Percentiles rank a stretch among this genome's conserved stretches.
Conservation (phyloP, 2,329 filamentous ascomycete genomes). For the Aspergillaceae sp. region DNA sequence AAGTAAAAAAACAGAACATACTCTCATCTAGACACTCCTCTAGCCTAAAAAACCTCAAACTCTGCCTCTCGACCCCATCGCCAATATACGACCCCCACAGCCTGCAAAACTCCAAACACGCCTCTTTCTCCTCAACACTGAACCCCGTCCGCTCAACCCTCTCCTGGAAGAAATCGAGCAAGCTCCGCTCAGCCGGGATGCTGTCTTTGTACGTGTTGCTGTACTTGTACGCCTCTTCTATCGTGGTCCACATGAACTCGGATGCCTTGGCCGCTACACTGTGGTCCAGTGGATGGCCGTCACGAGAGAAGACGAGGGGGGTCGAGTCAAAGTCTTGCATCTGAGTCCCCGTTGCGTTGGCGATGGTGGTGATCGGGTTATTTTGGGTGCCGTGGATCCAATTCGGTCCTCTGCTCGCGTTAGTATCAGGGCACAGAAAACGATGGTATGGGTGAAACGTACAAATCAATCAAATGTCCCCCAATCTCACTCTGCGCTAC, state of each 20-base stretch:
- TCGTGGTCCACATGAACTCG: slow-evolving; percentile 48
- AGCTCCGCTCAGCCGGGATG: slow-evolving; percentile 45
- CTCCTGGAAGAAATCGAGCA: slow-evolving; percentile 50
- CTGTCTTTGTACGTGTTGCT: slow-evolving; percentile 45
- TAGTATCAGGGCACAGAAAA: slow-evolving; percentile 4
- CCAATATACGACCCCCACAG: slow-evolving; percentile 60
- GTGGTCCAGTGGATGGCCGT: slow-evolving; percentile 37
- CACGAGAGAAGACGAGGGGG: slow-evolving; percentile 40
- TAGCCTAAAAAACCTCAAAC: slow-evolving; percentile 56
- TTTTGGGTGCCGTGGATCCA: slow-evolving; percentile 56
- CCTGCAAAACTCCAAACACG: slow-evolving; percentile 47
- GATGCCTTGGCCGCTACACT: slow-evolving; percentile 24
- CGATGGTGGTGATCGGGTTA: slow-evolving; percentile 53
- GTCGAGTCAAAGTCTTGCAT: slow-evolving; percentile 47
- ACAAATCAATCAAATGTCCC: slow-evolving; percentile 51
- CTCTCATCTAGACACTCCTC: slow-evolving; percentile 58
- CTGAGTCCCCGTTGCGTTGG: slow-evolving; percentile 43
- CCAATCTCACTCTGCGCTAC: slow-evolving; percentile 42
- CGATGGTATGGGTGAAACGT: slow-evolving; percentile 16
- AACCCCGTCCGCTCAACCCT: slow-evolving; percentile 36
- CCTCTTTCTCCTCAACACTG: slow-evolving; percentile 35
- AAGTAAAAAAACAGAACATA: slow-evolving; percentile 17
- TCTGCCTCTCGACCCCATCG: slow-evolving; percentile 50
- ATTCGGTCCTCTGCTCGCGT: slow-evolving; percentile 46
- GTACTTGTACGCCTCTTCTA: slow-evolving; percentile 51